Evolutionary conservation across 805 yeast genomes (phyloP).

Genomic region (Kodamaea kaohsiungensis): DNA sequence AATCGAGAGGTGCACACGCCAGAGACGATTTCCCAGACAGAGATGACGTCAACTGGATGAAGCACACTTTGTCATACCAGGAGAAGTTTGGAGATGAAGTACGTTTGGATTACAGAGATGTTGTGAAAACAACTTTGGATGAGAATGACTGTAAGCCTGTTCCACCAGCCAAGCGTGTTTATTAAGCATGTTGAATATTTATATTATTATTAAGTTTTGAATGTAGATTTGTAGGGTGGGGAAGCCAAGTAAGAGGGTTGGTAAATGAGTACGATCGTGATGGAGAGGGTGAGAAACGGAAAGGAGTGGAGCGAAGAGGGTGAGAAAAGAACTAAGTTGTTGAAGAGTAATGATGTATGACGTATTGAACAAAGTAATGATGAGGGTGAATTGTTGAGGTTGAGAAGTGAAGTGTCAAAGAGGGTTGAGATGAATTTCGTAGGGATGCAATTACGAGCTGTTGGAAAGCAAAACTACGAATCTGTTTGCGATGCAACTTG

Average conservation of each 20-base stretch:
- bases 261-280: background rate
- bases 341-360: too few relatives aligned
- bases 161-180: constrained; percentile 96
- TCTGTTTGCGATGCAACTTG: too few relatives aligned
- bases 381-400: too few relatives aligned
- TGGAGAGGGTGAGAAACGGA: background rate
- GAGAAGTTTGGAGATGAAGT: constrained; percentile 66
- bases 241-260: background rate
- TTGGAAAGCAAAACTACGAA: too few relatives aligned
- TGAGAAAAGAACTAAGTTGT: background rate
- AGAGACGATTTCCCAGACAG: constrained; percentile 96
- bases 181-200: constrained; percentile 41
- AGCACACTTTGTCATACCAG: constrained; percentile 96
- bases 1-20: constrained; percentile 99
- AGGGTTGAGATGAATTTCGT: too few relatives aligned
- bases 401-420: too few relatives aligned
- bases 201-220: constrained; percentile 1
- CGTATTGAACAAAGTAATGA: too few relatives aligned
- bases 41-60: constrained; percentile 97
- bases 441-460: too few relatives aligned
- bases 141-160: constrained; percentile 91
- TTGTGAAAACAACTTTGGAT: constrained; percentile 81
- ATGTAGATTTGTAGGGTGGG: background rate
- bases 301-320: background rate
- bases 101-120: constrained; percentile 80